Percentiles rank a stretch among this genome's conserved stretches.
Evolutionary conservation across 257 asterid genomes (phyloP).

Genomic region (Coffea eugenioides): DNA sequence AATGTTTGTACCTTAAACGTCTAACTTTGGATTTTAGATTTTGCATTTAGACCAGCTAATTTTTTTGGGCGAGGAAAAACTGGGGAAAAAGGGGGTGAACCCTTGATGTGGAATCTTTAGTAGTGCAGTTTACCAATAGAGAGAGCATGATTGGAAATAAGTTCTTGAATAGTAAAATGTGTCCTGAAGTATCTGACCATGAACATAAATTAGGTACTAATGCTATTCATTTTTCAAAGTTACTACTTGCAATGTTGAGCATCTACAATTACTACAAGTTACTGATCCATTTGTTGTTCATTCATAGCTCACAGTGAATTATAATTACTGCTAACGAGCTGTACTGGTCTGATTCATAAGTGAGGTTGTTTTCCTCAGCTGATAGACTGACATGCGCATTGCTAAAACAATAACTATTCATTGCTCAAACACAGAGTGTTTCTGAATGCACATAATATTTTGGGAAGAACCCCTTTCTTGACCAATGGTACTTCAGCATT

Average conservation of each 20-base stretch:
- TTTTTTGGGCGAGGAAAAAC: not conserved
- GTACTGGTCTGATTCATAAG: not conserved
- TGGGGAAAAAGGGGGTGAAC: not conserved
- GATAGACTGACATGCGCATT: not conserved
- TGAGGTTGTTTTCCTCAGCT: not conserved
- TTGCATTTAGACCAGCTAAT: not conserved
- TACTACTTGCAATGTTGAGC: not conserved
- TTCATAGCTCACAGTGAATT: not conserved
- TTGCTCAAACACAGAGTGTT: not conserved
- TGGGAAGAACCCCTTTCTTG: too few relatives aligned
- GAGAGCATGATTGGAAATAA: slow-evolving; percentile 6
- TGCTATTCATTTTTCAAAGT: not conserved
- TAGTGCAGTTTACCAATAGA: not conserved
- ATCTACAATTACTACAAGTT: not conserved
- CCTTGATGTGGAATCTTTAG: not conserved
- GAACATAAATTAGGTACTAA: not conserved
- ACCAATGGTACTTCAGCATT: too few relatives aligned
- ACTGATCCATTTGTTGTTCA: not conserved
- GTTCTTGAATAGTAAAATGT: not conserved
- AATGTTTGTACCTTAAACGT: not conserved
- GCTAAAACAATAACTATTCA: not conserved
- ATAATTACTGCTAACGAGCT: not conserved
- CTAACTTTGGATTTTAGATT: not conserved
- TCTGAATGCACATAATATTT: not conserved
- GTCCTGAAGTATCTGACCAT: not conserved